Evolutionary conservation across 257 asterid species (phyloP).

Genomic region (Capsicum rhomboideum): DNA sequence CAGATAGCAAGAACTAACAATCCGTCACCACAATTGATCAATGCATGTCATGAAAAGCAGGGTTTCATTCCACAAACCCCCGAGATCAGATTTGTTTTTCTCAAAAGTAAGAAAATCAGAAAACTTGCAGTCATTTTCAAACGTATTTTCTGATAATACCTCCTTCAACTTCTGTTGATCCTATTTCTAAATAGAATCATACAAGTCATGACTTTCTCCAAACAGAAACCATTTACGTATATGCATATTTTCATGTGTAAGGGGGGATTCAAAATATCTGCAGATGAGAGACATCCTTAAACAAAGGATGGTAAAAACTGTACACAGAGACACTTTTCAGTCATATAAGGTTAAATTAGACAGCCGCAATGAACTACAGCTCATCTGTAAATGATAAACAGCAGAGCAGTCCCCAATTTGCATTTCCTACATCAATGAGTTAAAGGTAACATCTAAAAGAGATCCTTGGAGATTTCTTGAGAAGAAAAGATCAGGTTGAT

Average conservation of each 20-base stretch:
- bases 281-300: background rate
- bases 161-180: background rate
- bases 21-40: background rate
- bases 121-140: background rate
- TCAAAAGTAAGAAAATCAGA: background rate
- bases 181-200: background rate
- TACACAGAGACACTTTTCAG: background rate
- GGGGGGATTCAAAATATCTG: background rate
- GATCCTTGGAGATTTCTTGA: background rate
- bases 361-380: background rate
- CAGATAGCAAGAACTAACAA: constrained; percentile 2
- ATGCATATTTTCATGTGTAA: background rate
- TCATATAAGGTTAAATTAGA: background rate
- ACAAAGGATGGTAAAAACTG: background rate
- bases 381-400: background rate
- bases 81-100: background rate
- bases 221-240: background rate
- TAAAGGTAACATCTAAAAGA: background rate
- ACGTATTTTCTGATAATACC: background rate
- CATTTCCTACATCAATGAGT: background rate
- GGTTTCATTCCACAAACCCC: background rate
- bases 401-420: background rate
- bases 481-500: background rate
- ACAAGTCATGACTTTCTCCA: background rate
- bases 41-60: background rate